These are phyloP conservation scores for Taiozyma sp. DNA, from an alignment of 1,139 yeast genomes.

Conservation along the genomic window DNA sequence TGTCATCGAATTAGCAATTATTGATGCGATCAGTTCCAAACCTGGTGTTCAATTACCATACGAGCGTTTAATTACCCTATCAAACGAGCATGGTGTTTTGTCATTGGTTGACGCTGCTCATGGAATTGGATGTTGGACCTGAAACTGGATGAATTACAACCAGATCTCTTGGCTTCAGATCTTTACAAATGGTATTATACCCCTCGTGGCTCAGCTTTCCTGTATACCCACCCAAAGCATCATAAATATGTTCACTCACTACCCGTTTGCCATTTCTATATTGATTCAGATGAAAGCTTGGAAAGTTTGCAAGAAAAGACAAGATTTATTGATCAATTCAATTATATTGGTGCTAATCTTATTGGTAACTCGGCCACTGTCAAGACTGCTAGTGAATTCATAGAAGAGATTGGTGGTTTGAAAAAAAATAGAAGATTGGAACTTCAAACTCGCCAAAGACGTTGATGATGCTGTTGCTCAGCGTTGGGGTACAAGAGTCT, in stretches of 20 bases:
- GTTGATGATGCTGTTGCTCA: constrained; percentile 34
- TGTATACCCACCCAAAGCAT: constrained; percentile 50
- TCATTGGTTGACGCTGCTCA: constrained; percentile 74
- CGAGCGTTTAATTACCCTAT: constrained; percentile 40
- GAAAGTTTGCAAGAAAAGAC: constrained; percentile 24
- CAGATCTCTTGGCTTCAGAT: constrained; percentile 60
- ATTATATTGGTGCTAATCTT: constrained; percentile 31
- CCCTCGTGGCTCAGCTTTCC: constrained; percentile 54
- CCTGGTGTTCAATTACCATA: constrained; percentile 62
- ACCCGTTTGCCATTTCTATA: constrained; percentile 49
- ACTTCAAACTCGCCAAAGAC: constrained; percentile 35
- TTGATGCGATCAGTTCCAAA: constrained; percentile 59
- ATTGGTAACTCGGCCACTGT: constrained; percentile 25
- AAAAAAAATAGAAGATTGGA: constrained; percentile 40
- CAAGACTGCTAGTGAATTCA: constrained; percentile 40
- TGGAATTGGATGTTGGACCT: constrained; percentile 50
- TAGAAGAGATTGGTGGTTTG: constrained; percentile 50
- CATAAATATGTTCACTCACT: constrained; percentile 49
- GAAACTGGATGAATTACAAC: constrained; percentile 38
- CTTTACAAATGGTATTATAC: constrained; percentile 66
- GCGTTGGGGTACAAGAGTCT: constrained; percentile 22
- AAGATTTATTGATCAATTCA: constrained; percentile 33
- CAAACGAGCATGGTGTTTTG: constrained; percentile 41
- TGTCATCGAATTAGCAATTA: constrained; percentile 38
- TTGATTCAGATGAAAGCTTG: constrained; percentile 26